A percentile compares a stretch with the other conserved stretches of the same genome.
phyloP scores from a whole-genome alignment of 345 rosid genomes.

The Corchorus capsularis region DNA sequence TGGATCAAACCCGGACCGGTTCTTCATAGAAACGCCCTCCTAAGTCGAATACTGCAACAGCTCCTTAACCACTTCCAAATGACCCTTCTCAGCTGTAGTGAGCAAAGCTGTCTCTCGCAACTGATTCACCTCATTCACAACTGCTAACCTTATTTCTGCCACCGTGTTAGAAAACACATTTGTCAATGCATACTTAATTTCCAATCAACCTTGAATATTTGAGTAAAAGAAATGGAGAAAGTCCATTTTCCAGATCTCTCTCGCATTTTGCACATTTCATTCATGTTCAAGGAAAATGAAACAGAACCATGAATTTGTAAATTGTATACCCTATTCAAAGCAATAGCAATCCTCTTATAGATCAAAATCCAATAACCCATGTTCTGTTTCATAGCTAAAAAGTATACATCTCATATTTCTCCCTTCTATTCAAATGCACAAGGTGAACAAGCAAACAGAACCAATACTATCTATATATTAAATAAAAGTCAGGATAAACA shows the following conservation, averaged over 20 bases:
- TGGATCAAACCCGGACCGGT: conserved; percentile 65
- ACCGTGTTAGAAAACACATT: background rate
- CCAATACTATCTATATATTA: no score
- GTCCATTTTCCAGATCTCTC: conserved; percentile 45
- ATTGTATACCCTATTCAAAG: background rate
- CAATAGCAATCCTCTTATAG: background rate
- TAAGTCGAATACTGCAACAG: conserved; percentile 52
- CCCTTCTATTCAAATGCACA: background rate
- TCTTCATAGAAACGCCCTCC: conserved; percentile 68
- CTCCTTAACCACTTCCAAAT: conserved; percentile 72
- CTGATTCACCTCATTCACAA: conserved; percentile 89
- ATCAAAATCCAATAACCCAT: background rate
- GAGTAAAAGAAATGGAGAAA: background rate
- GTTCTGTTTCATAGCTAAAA: conserved; percentile 14
- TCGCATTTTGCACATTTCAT: conserved; percentile 25
- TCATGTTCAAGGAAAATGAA: background rate
- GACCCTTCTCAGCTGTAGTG: conserved; percentile 85
- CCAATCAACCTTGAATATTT: background rate
- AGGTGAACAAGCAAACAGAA: background rate
- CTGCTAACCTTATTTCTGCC: conserved; percentile 60
- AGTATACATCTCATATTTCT: background rate
- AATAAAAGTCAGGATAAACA: no score
- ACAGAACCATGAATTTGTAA: background rate
- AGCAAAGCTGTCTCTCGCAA: conserved; percentile 91
- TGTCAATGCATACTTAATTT: background rate